Evolutionary conservation across 768 basidiomycete species (phyloP), one percentile per base, ranked within the genome.

Genomic region (Inosperma sp.): DNA sequence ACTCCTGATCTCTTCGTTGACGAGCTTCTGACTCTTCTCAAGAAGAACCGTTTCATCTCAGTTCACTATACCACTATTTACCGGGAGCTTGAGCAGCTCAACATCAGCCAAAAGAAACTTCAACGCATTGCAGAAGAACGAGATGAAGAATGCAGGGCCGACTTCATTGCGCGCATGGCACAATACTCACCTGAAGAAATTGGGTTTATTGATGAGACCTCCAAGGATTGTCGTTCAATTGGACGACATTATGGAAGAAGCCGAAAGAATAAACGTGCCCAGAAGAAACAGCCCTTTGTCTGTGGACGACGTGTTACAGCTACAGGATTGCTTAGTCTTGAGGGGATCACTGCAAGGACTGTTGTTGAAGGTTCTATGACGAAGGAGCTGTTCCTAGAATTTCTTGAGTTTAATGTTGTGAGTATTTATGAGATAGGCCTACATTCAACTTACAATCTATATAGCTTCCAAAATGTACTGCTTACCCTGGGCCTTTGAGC

Each of bases 31-130:
- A 50, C 53, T 23, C 56, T 53, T 19, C 57, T 59, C 4, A 39
- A 68, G 25, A 53, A 13, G 4, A 70, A 71, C 47, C 53, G 58
- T 1, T 68, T 69, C 55, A 62, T 73, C 26, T 61, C 66, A 5
- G 55, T 65, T 8, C 67, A 72, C 53, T 69, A 57, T 52, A 56
- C 62, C 3, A 70, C 69, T 1, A 65, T 71, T 23, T 56, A 59
- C 36, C 54, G 60, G 0, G 60, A 65, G 31, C 66, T 72, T 3
- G 48, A 56, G n/a, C 52, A 58, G 17, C 58, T 56, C 25, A 61
- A 62, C 3, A 36, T 70, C 14, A 59, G 57, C 12, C 27, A 21
- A 19, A 69, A 71, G 42, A 62, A 65, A 41, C 59, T 69, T 6
- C 50, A 59, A 39, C 60, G 52, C 17, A 65, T 70, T 49, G 66